Base-by-base conservation (phyloP, 768 basidiomycete species). In the Kwoniella shandongensis region DNA sequence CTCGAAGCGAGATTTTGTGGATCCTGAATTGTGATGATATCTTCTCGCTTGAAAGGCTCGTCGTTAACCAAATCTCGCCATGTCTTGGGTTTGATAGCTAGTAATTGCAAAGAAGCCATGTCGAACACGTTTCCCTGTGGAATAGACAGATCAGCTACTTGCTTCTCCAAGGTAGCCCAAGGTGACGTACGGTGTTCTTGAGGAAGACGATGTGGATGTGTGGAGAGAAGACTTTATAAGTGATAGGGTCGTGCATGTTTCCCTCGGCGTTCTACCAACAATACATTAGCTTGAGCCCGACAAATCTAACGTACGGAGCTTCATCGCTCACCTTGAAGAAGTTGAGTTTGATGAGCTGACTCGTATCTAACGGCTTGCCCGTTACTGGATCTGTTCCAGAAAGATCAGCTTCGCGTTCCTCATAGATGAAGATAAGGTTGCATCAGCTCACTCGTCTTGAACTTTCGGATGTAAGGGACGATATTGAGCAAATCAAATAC, bases 181-280 rank as follows among this genome's bases (percentile, higher is more conserved):
- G 6, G 46, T 42, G 44, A 42, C 67, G 59, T 32, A 72, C 73
- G 4, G 79, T 94, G 44, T 97, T 96, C 7, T 88, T 87, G 17
- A 93, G 81, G 76, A 88, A 98, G 13, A 98, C 89, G 53, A 99
- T 89, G 72, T 97, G 89, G 1, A 94, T 93, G 74, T 98, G 94
- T 61, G 94, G 88, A 72, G 83, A 92, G 81, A 99, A 96, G 1
- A 89, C 88, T 75, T 97, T 98, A 83, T 94, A 99, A 2, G 91
- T 91, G 41, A 99, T 91, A 0, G 96, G 96, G 75, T 99, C 96
- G 74, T 96, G 87, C 12, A 89, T 84, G 76, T 91, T 88, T 36
- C 88, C 88, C 23, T 90, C 85, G 2, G 88, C 80, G 75, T 93
- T 93, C 60, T 90, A 82, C 88, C 82, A 27, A 91, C 23, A 81